Conservation (phyloP, 441 rosid genomes). For the Monsonia emarginata region DNA sequence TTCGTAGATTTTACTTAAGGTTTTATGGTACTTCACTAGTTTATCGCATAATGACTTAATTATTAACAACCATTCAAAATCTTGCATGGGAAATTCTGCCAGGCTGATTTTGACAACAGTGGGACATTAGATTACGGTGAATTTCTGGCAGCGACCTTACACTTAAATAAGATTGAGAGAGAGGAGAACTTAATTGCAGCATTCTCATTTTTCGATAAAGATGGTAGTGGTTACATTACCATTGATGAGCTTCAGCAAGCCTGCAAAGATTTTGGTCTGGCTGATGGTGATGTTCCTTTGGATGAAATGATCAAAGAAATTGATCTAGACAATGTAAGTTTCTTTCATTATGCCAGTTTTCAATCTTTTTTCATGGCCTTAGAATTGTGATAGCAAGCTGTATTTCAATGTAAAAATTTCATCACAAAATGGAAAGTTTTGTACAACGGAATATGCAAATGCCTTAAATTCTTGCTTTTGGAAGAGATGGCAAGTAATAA, state of each 20-base stretch:
- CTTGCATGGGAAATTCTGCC: slow-evolving; percentile 14
- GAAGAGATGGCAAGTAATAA: too few relatives aligned
- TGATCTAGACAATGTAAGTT: slow-evolving; percentile 70
- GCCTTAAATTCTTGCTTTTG: too few relatives aligned
- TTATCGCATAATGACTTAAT: too few relatives aligned
- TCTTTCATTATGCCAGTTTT: too few relatives aligned
- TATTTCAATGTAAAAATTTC: too few relatives aligned
- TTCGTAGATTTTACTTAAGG: not conserved
- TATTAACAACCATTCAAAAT: too few relatives aligned
- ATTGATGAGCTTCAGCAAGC: too few relatives aligned
- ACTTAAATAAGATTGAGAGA: slow-evolving; percentile 66
- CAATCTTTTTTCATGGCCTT: not conserved
- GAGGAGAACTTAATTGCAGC: slow-evolving; percentile 82
- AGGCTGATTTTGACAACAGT: slow-evolving; percentile 90
- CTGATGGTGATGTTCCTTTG: slow-evolving; percentile 51
- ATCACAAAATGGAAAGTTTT: too few relatives aligned
- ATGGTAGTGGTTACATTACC: slow-evolving; percentile 88
- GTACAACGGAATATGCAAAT: too few relatives aligned
- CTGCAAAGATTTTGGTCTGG: slow-evolving; percentile 73
- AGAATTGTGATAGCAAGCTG: too few relatives aligned
- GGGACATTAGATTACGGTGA: slow-evolving; percentile 89
- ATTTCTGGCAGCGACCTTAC: slow-evolving; percentile 91
- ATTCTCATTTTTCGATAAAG: slow-evolving; percentile 79
- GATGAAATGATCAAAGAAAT: slow-evolving; percentile 68
- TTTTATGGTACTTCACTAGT: not conserved